Evolutionary conservation across 2,329 filamentous ascomycete genomes (phyloP).

Genomic region (Tolypocladium nubicola): DNA sequence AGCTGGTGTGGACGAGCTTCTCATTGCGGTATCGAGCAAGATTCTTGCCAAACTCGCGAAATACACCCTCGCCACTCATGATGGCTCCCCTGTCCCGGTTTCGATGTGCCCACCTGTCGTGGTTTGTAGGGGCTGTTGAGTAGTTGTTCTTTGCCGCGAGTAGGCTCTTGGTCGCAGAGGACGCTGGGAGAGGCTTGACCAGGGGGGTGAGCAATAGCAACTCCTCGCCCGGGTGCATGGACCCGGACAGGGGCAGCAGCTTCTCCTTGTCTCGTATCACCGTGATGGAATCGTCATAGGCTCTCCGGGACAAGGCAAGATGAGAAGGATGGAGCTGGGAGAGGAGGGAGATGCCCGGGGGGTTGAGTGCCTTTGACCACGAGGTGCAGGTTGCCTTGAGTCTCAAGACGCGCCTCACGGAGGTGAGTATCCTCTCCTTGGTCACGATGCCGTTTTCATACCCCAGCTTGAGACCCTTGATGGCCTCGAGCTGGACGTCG

Average conservation of each 20-base stretch:
- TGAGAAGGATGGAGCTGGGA: constrained; percentile 76
- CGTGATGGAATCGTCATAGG: constrained; percentile 88
- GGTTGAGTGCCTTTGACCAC: constrained; percentile 86
- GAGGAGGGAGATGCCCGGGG: constrained; percentile 65
- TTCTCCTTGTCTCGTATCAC: constrained; percentile 85
- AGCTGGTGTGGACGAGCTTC: constrained; percentile 85
- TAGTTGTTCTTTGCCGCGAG: constrained; percentile 40
- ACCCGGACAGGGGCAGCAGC: constrained; percentile 69
- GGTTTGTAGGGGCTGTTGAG: constrained; percentile 23
- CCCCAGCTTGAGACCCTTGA: constrained; percentile 79
- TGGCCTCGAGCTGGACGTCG: constrained; percentile 80
- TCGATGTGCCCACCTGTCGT: constrained; percentile 48
- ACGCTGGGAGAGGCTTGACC: constrained; percentile 86
- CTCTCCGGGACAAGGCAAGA: constrained; percentile 67
- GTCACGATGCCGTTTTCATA: constrained; percentile 86
- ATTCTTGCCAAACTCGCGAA: constrained; percentile 77
- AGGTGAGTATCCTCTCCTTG: constrained; percentile 68
- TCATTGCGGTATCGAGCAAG: constrained; percentile 79
- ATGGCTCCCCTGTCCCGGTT: constrained; percentile 48
- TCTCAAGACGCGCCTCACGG: constrained; percentile 64
- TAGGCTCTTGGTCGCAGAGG: constrained; percentile 65
- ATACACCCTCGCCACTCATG: constrained; percentile 89
- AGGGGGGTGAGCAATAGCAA: constrained; percentile 80
- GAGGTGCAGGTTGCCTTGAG: constrained; percentile 81
- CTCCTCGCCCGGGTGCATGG: constrained; percentile 77